A percentile compares a stretch with the other conserved stretches of the same genome.
These are phyloP conservation scores for Acanthamoeba sp. DNA, from an alignment of 208 protist genomes.

Conservation along the genomic window DNA sequence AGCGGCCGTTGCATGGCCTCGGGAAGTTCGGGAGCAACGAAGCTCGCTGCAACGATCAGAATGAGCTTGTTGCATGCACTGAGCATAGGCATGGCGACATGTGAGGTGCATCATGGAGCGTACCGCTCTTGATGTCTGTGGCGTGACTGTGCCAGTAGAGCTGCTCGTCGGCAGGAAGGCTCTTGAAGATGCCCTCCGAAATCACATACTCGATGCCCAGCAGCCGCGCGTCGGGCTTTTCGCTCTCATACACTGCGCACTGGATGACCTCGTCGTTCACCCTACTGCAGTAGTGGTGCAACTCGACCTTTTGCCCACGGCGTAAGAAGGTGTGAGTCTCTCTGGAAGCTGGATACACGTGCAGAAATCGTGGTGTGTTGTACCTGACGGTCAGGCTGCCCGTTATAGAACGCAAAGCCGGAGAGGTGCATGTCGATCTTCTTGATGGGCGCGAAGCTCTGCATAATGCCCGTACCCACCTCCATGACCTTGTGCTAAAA, in stretches of 20 bases:
- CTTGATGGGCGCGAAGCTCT: constrained; percentile 55
- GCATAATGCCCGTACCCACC: constrained; percentile 29
- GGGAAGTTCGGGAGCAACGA: not conserved
- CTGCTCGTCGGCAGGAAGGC: not conserved
- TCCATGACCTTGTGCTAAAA: constrained; percentile 53
- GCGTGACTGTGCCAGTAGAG: constrained; percentile 55
- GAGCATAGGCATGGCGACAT: not conserved
- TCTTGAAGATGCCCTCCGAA: constrained; percentile 16
- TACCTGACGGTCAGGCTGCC: constrained; percentile 40
- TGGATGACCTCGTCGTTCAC: constrained; percentile 55
- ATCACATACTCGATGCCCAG: constrained; percentile 62
- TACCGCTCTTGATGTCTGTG: constrained; percentile 66
- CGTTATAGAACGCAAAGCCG: constrained; percentile 53
- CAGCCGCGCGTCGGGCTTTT: constrained; percentile 21
- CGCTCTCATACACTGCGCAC: constrained; percentile 59
- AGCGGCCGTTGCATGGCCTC: constrained; percentile 4
- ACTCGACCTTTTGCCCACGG: constrained; percentile 11
- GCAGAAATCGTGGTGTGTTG: no score
- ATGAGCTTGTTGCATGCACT: not conserved
- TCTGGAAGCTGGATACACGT: no score
- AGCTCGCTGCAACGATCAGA: not conserved
- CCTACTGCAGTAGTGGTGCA: constrained; percentile 60
- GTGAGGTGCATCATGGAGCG: not conserved
- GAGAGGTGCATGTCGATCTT: constrained; percentile 69
- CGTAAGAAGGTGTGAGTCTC: no score